Conservation (phyloP, 2,329 filamentous ascomycete genomes). For the Colletotrichum truncatum region DNA sequence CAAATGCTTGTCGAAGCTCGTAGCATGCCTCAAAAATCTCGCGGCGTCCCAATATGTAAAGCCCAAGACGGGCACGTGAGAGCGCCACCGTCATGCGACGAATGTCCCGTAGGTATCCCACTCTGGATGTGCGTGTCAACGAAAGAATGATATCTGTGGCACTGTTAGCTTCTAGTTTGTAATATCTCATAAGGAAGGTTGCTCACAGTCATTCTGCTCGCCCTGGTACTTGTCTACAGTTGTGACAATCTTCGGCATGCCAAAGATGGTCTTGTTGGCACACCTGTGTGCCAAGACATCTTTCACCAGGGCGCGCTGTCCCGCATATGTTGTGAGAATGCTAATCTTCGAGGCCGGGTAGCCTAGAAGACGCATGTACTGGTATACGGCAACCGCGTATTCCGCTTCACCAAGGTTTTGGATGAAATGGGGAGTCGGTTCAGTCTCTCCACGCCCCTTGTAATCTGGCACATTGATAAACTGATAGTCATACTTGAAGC, state of each 20-base stretch:
- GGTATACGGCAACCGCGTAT: conserved; percentile 93
- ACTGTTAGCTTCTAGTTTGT: conserved; percentile 32
- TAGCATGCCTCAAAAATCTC: conserved; percentile 89
- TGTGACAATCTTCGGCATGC: conserved; percentile 86
- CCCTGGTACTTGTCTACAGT: conserved; percentile 99
- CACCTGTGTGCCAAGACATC: conserved; percentile 89
- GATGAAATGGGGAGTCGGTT: conserved; percentile 93
- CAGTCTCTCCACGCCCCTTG: conserved; percentile 86
- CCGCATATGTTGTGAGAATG: conserved; percentile 93
- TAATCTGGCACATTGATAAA: conserved; percentile 97
- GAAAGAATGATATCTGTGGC: conserved; percentile 89
- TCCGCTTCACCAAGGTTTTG: conserved; percentile 98
- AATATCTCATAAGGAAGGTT: neutral
- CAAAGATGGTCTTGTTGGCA: conserved; percentile 84
- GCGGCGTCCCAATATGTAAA: conserved; percentile 91
- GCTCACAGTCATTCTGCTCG: conserved; percentile 97
- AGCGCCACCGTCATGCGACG: conserved; percentile 93
- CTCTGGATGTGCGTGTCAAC: conserved; percentile 85
- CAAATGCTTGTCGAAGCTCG: conserved; percentile 88
- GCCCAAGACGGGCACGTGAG: conserved; percentile 87
- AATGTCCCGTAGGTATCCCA: conserved; percentile 93
- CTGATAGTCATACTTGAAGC: conserved; percentile 93
- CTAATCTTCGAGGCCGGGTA: conserved; percentile 87
- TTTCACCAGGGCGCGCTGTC: conserved; percentile 86
- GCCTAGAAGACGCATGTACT: conserved; percentile 96